Base-by-base conservation (phyloP, 306 rosid genomes). In the Fragaria nilgerrensis region DNA sequence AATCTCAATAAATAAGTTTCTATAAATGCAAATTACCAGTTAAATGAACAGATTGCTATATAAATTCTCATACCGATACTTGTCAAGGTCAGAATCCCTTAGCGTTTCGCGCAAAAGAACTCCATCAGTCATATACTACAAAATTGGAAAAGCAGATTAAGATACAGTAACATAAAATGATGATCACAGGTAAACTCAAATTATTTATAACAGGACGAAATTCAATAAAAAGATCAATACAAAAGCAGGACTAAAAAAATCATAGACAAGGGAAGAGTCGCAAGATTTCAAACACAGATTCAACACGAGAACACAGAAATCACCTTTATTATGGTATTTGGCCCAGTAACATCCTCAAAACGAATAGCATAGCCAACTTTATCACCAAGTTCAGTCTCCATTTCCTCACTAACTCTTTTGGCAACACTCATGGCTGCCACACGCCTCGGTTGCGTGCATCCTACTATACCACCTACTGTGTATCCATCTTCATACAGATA, bases 391-490 rank as follows among this genome's bases (percentile, higher is more conserved):
- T 92, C 96, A 17, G 97, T 90, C 68, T 92, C 98, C 98, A 95
- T 95, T 90, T 95, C 98, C 80, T 95, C 98, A 5, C 97, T 92
- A 32, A 95, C 98, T 90, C 98, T 95, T 88, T 95, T 95, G 69
- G 98, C 98, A 69, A 95, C 98, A 86, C 98, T 95, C 98, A 95
- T 95, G 77, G 98, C 98, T 44, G 98, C 98, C 79, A 95, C 98
- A 87, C 98, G 98, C 85, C 98, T 92, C 41, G 98, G 98, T 85
- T 95, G 98, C 80, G 98, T 95, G 85, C 98, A 95, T 56, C 98
- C 98, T 74, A 95, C 86, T 68, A 95, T 80, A 41, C 97, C 97
- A 75, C 82, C 81, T 37, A 69, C 70, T 52, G 98, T 92, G 74
- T 92, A 95, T 77, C 97, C 97, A 84, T 92, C 98, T 81, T 95